These are phyloP conservation scores for Solanum infundibuliforme DNA, from an alignment of 257 asterid genomes.

Conservation along the genomic window DNA sequence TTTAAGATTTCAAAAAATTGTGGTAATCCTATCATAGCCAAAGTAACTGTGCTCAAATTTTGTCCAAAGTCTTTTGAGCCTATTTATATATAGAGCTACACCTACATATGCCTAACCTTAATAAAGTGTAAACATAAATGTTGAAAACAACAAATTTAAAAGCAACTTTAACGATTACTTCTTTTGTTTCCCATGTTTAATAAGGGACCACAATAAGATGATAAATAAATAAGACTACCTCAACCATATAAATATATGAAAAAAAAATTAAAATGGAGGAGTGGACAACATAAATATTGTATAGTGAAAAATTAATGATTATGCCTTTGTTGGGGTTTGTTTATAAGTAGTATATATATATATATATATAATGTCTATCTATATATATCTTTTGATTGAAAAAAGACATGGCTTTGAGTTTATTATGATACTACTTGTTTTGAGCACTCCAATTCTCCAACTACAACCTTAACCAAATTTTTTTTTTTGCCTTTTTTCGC, in stretches of 20 bases:
- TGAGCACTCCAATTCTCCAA: constrained; percentile 6
- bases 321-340: not conserved
- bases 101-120: not conserved
- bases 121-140: not conserved
- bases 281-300: not conserved
- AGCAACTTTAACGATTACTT: not conserved
- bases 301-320: not conserved
- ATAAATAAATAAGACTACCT: not conserved
- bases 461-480: not conserved
- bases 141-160: not conserved
- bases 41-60: not conserved
- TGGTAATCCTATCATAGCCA: not conserved
- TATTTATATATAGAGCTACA: not conserved
- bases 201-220: not conserved
- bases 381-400: not conserved
- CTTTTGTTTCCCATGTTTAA: not conserved
- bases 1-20: not conserved
- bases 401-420: not conserved
- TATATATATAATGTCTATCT: not conserved
- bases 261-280: not conserved
- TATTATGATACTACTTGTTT: not conserved
- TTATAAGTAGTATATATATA: not conserved
- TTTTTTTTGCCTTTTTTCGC: constrained; percentile 5
- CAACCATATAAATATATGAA: not conserved
- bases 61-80: not conserved